A percentile compares a stretch with the other conserved stretches of the same genome.
These are phyloP conservation scores for Bromus sterilis DNA, from an alignment of 176 grass and related monocot genomes.

Conservation along the genomic window DNA sequence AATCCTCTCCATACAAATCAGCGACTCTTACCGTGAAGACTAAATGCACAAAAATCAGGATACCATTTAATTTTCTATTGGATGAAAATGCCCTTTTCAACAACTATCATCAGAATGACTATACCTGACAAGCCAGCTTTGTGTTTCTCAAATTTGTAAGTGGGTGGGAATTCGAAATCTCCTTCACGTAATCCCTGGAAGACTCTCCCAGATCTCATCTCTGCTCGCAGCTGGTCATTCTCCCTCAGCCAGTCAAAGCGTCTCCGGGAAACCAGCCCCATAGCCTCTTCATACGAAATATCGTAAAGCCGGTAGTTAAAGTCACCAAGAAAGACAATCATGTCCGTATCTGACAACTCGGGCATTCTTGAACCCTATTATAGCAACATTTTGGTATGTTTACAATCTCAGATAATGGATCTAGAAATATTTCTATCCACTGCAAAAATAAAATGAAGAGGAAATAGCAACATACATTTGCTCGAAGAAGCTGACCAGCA, in stretches of 20 bases:
- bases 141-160: constrained; percentile 93
- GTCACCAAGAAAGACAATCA: constrained; percentile 95
- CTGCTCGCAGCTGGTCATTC: constrained; percentile 78
- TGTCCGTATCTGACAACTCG: constrained; percentile 67
- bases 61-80: not conserved
- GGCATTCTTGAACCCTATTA: constrained; percentile 51
- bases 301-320: constrained; percentile 81
- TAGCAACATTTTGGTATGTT: constrained; percentile 19
- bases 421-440: not conserved
- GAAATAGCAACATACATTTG: constrained; percentile 64
- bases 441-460: constrained; percentile 16
- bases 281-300: constrained; percentile 78
- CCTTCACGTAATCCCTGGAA: constrained; percentile 94
- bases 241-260: constrained; percentile 58
- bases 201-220: constrained; percentile 78
- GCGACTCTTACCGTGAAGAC: not conserved
- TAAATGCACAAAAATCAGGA: not conserved
- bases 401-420: constrained; percentile 21
- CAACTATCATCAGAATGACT: not conserved
- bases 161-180: constrained; percentile 66
- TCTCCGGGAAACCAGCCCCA: constrained; percentile 51
- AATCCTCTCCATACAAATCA: not conserved
- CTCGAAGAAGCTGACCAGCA: constrained; percentile 45
- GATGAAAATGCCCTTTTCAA: not conserved
- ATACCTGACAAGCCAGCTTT: constrained; percentile 63